These are phyloP conservation scores for Starmerella etchellsii DNA, from an alignment of 805 yeast species.

Conservation along the genomic window DNA sequence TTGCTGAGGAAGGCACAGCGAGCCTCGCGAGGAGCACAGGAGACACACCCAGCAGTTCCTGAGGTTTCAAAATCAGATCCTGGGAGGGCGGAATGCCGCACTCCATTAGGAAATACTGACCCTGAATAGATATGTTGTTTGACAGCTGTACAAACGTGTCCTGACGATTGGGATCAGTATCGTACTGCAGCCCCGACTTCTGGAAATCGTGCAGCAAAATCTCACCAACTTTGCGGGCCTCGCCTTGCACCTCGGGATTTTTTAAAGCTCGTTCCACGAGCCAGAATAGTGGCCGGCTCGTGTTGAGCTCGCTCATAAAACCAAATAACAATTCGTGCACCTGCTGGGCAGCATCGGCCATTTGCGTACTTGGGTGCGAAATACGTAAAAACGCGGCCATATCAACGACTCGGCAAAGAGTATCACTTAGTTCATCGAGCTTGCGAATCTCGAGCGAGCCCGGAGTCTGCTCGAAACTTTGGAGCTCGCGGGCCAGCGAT, in stretches of 20 bases:
- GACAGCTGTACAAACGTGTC: constrained; percentile 54
- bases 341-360: constrained; percentile 68
- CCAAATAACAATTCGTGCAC: constrained; percentile 84
- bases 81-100: constrained; percentile 22
- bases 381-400: constrained; percentile 84
- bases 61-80: constrained; percentile 16
- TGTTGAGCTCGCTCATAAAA: constrained; percentile 84
- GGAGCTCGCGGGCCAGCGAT: constrained; percentile 43
- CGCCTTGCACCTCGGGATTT: constrained; percentile 40
- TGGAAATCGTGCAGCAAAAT: constrained; percentile 74
- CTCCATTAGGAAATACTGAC: constrained; percentile 58
- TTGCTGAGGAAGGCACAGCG: constrained; percentile 4
- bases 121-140: constrained; percentile 65
- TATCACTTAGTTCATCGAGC: constrained; percentile 75
- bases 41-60: constrained; percentile 26
- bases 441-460: constrained; percentile 42
- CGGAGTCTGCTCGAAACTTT: constrained; percentile 21
- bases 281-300: constrained; percentile 58
- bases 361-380: constrained; percentile 62
- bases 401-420: constrained; percentile 83
- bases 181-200: constrained; percentile 78
- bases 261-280: constrained; percentile 30
- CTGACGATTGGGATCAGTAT: constrained; percentile 43
- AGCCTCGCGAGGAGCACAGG: constrained; percentile 23
- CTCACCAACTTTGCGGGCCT: constrained; percentile 73